Base-by-base conservation (phyloP, 2,329 filamentous ascomycete species). In the Rachicladosporium sp. region DNA sequence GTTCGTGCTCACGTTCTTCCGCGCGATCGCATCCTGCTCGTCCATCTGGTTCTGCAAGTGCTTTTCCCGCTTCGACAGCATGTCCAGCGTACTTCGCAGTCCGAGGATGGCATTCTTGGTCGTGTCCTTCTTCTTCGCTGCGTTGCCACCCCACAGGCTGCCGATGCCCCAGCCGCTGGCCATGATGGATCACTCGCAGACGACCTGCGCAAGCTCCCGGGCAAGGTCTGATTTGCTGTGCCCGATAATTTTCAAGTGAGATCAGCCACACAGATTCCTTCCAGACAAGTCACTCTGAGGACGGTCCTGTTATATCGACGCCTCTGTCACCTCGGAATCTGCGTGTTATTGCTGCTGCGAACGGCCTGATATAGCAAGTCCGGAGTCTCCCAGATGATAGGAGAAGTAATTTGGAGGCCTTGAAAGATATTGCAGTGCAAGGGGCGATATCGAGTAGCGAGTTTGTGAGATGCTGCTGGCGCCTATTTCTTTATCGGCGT, bases 101-200 rank as follows among this genome's bases (percentile, higher is more conserved):
- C 76, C 76, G 42, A 98, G 71, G 56, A 98, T 98, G 51, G 91
- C 91, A 70, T 94, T 91, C 74, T 98, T 98, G 42, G 91, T 86
- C 44, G 78, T 82, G 67, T 95, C 86, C 69, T 93, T 94, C 68
- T 80, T 80, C 73, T 86, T 85, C 67, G 87, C 80, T 52, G 80
- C 79, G 55, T 76, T 75, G 65, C 89, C 87, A 62, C 95, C 94
- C 86, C 88, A 95, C 3, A 57, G 48, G 67, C 82, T 78, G 82
- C 83, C 62, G 46, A 68, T 57, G 43, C 67, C 66, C 67, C 67
- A 70, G 54, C 65, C 56, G 23, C 23, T 36, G 66, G 52, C 48
- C 39, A 44, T 53, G 37, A 23, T 43, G 23, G 31, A 12, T 30
- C 13, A 9, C 27, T 12, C 19, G 32, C 31, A 27, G 23, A 27